Evolutionary conservation across 2,329 filamentous ascomycete genomes (phyloP).

Genomic region (Ceratocystis eucalypticola): DNA sequence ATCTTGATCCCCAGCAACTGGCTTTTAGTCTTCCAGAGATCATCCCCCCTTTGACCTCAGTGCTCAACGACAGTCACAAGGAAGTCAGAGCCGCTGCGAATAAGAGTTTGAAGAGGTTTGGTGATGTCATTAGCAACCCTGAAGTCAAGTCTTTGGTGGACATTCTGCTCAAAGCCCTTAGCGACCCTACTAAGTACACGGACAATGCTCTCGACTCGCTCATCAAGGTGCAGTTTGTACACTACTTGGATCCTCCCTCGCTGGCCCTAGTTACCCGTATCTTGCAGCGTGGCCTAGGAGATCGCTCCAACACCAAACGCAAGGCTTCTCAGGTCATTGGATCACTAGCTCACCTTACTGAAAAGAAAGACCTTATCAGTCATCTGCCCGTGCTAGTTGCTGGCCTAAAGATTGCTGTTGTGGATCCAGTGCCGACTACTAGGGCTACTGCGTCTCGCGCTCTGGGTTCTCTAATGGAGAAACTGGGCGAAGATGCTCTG

Average conservation of each 20-base stretch:
- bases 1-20: constrained; percentile 88
- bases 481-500: constrained; percentile 89
- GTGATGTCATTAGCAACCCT: constrained; percentile 95
- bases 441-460: constrained; percentile 92
- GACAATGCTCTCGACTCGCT: constrained; percentile 85
- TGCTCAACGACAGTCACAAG: constrained; percentile 95
- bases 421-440: constrained; percentile 92
- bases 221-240: constrained; percentile 96
- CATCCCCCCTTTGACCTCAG: constrained; percentile 85
- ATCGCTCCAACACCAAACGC: constrained; percentile 86
- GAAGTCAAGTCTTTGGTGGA: constrained; percentile 89
- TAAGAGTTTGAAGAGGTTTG: constrained; percentile 90
- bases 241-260: constrained; percentile 95
- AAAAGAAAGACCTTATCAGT: constrained; percentile 81
- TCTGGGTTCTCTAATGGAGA: constrained; percentile 91
- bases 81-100: constrained; percentile 88
- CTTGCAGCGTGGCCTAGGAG: constrained; percentile 77
- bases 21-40: constrained; percentile 88
- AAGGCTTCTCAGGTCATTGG: constrained; percentile 97
- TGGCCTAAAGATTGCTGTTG: constrained; percentile 74
- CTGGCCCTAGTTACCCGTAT: constrained; percentile 90
- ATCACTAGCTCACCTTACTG: constrained; percentile 89
- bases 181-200: constrained; percentile 93
- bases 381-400: constrained; percentile 88
- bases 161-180: constrained; percentile 87